Base-by-base conservation (phyloP, 129 eudicot genomes). In the Saposhnikovia divaricata region DNA sequence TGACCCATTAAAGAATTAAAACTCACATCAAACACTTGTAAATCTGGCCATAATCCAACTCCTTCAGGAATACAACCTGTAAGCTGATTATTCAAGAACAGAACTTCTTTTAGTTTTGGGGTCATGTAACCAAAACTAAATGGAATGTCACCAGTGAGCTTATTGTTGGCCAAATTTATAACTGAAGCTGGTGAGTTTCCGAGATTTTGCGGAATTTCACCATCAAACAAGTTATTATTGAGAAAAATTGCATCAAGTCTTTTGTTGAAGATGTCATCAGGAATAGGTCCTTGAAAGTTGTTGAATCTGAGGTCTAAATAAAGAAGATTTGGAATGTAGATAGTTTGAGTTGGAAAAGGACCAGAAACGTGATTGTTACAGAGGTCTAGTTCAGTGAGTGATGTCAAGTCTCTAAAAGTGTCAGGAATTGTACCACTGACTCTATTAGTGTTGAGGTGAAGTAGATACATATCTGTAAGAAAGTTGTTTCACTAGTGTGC, bases 51-150 rank as follows among this genome's bases (percentile, higher is more conserved):
- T 85, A 90, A 78, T 11, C 98, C 97, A 31, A 94, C 85, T 0
- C 98, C 98, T 77, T 94, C 87, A 50, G 98, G 98, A 15, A 94
- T 86, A 78, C 98, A 94, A 0, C 98, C 98, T 1, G 93, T 90
- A 28, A 94, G 77, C 55, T 90, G 93, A 78, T 94, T 94, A 83
- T 94, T 94, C 77, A 94, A 28, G 76, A 94, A 86, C 85, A 94
- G 75, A 45, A 94, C 89, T 69, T 94, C 98, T 85, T 92, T 94
- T n/a, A 91, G 23, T 63, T 80, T 86, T 28, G 93, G 86, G 76
- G 96, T 86, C 81, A 85, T 79, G 78, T 94, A 92, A 40, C 93
- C 89, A 25, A 92, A 83, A 68, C 91, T 94, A 63, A 91, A 51
- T 0, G 98, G 98, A 27, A 94, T 83, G 44, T 81, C 84, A 13